Base-by-base conservation (phyloP, 169 alveolate species). In the Cryptosporidium ubiquitum region DNA sequence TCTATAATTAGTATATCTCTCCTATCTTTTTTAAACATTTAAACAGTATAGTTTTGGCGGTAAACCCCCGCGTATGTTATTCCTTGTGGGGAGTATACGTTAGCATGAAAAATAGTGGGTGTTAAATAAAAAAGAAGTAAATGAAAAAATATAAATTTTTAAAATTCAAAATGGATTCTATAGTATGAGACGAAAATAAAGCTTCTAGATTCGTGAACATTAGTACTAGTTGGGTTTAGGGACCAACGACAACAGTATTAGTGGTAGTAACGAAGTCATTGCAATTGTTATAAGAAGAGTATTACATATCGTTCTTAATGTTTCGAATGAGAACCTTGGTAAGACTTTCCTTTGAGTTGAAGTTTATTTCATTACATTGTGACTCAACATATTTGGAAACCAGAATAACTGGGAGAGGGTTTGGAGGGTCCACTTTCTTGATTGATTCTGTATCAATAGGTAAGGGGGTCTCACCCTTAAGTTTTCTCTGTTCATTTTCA, bases 401-500 rank as follows among this genome's bases (percentile, higher is more conserved):
- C 35, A 79, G 66, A 29, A 79, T 79, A 9, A 79, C 71, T 61
- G 89, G 89, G 6, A 79, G 64, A 42, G 74, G 74, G 33, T 79
- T 61, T 10, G 89, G 89, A 39, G 89, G 89, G n/a, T 79, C 89
- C n/a, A 79, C 75, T n/a, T 79, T 79, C 20, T 79, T 79, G 44
- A 79, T 64, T 12, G 89, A 64, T 29, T 79, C 89, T 20, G 74
- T 64, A 33, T 93, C 95, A 29, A 93, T 31, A 12, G 96, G 97
- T 49, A 94, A 73, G 33, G 94, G 93, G 33, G 94, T 94, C 70
- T 94, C 97, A 51, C 97, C 97, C 92, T 92, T 86, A 12, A 94
- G 95, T 55, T 91, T 73, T 69, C 97, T 55, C 73, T 94, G 97
- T 68, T 94, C 97, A 71, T 94, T 94, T 84, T 94, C 97, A 79